A percentile compares a stretch with the other conserved stretches of the same genome.
Evolutionary conservation across 192 early-diverging fungal species (phyloP).

Genomic region (Lobosporangium transversale): DNA sequence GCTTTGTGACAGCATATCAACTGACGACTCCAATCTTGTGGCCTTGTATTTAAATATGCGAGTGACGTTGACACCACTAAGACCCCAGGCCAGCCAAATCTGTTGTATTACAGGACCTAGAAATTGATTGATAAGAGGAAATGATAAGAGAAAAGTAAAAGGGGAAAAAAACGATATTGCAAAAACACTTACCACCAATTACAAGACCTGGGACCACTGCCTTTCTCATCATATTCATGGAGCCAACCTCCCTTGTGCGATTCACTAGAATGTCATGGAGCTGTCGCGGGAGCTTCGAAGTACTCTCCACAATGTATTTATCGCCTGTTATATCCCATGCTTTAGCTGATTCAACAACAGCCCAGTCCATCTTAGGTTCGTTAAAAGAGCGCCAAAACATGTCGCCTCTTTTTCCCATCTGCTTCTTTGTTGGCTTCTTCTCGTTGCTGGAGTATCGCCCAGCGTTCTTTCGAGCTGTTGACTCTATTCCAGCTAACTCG

Average conservation of each 20-base stretch:
- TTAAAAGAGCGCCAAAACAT: constrained; percentile 22
- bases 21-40: too few relatives aligned
- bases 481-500: constrained; percentile 6
- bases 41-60: too few relatives aligned
- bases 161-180: too few relatives aligned
- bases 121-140: too few relatives aligned
- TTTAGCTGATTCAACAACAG: constrained; percentile 18
- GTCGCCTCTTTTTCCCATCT: constrained; percentile 13
- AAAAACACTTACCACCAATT: constrained; percentile 26
- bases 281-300: constrained; percentile 18
- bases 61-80: too few relatives aligned
- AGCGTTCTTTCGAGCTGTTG: constrained; percentile 12
- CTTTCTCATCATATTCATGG: constrained; percentile 2
- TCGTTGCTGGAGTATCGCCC: not conserved
- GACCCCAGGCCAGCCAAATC: too few relatives aligned
- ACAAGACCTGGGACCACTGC: constrained; percentile 13
- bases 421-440: constrained; percentile 1
- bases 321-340: constrained; percentile 4
- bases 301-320: constrained; percentile 17
- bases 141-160: too few relatives aligned
- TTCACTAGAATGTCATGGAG: constrained; percentile 16
- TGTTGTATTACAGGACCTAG: too few relatives aligned
- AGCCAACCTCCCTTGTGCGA: constrained; percentile 10
- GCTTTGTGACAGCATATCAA: too few relatives aligned
- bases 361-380: constrained; percentile 18